Conservation (phyloP, 148 eudicot species). For the Limonium bicolor region DNA sequence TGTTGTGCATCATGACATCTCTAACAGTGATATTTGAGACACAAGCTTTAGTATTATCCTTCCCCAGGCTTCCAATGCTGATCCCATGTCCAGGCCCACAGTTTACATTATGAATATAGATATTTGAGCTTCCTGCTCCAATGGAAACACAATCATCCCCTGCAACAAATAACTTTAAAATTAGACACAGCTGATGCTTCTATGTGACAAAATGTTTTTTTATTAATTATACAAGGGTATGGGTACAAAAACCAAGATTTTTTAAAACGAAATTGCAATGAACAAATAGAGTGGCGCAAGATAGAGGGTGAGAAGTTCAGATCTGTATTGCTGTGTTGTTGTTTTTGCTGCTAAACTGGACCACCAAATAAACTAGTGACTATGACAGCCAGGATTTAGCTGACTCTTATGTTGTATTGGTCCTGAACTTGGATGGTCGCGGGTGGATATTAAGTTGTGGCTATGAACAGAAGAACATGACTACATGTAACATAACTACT, state of each 20-base stretch:
- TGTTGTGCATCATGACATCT: constrained; percentile 49
- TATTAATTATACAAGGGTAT: not conserved
- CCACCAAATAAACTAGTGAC: not conserved
- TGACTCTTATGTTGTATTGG: not conserved
- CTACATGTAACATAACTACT: not conserved
- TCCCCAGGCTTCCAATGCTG: constrained; percentile 95
- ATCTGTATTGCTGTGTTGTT: no score
- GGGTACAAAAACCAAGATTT: not conserved
- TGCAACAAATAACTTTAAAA: constrained; percentile 16
- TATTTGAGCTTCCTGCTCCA: constrained; percentile 80
- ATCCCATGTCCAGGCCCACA: constrained; percentile 99
- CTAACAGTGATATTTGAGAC: constrained; percentile 82
- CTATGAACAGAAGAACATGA: no score
- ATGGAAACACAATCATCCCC: constrained; percentile 97
- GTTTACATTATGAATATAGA: constrained; percentile 59
- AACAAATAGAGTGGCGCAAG: no score
- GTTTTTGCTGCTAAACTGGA: not conserved
- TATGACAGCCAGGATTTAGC: not conserved
- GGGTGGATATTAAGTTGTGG: not conserved
- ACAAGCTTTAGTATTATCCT: constrained; percentile 63
- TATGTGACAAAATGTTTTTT: not conserved
- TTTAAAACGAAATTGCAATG: no score
- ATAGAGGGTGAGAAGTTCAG: no score
- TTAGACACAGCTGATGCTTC: constrained; percentile 7
- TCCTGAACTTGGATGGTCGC: not conserved